Evolutionary conservation across 1,139 yeast genomes (phyloP), one percentile per base, ranked within the genome.

Genomic region (Candida anutae): DNA sequence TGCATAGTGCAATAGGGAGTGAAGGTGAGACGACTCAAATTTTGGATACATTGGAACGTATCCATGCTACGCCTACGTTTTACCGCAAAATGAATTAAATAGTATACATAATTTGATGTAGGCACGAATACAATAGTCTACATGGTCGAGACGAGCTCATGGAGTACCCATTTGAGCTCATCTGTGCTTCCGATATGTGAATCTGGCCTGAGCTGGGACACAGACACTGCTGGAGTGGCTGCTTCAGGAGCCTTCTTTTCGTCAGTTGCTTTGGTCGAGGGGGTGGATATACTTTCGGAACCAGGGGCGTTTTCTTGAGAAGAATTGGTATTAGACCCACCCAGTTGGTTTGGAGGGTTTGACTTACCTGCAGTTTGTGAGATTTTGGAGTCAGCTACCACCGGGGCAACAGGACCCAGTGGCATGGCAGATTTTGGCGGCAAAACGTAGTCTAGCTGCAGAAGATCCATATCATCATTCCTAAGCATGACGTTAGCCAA

Each of bases 121-220:
- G 12, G 9, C 13, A 12, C 11, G 10, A 16, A 8, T 15, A 5
- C 9, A 9, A 13, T 15, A 10, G 15, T 25, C 19, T 45, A 59
- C 55, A 58, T 55, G 5, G 62, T 53, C 12, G 63, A 47, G 9
- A 61, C 48, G 35, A 65, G 53, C 36, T 79, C 88, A 52, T 75
- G 78, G 24, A 81, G 62, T 29, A 80, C 60, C 82, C 85, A 75
- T 40, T 76, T 74, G 37, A 81, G 56, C 46, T 81, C 93, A 37
- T 78, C 81, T 15, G 73, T 66, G 0, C 78, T 63, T 5, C 88
- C 88, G 22, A 73, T 55, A 43, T 70, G 73, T 6, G 55, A 42
- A 25, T 46, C 50, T 6, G 47, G 36, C 24, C 39, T 33, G 5
- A 35, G 29, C 21, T 38, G 46, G 11, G 36, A 29, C 10, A 11